Percentiles rank a stretch among this genome's conserved stretches.
These are phyloP conservation scores for Decorospora gaudefroyi DNA, from an alignment of 2,329 filamentous ascomycete genomes.

Conservation along the genomic window DNA sequence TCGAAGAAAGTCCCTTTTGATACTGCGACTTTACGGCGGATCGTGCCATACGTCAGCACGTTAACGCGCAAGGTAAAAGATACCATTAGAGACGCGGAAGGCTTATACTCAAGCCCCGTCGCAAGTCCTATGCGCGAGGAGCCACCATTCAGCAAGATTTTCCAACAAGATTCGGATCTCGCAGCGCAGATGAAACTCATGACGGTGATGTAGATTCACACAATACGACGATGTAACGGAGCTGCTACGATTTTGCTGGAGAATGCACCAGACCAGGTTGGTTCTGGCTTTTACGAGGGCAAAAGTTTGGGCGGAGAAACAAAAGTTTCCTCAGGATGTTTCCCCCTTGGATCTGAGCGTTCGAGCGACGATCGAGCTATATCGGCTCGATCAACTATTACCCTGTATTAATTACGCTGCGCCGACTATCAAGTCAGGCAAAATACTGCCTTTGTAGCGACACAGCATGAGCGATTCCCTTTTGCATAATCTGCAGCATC, in stretches of 20 bases:
- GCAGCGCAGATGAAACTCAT: conserved; percentile 48
- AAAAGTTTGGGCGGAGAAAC: conserved; percentile 27
- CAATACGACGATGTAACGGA: conserved; percentile 27
- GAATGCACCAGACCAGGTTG: conserved; percentile 6
- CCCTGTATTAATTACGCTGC: conserved; percentile 42
- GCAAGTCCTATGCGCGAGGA: conserved; percentile 45
- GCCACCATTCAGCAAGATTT: conserved; percentile 44
- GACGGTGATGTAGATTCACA: conserved; percentile 46
- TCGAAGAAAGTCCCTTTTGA: conserved; percentile 67
- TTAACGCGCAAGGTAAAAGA: conserved; percentile 56
- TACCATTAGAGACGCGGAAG: conserved; percentile 54
- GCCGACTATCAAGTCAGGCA: conserved; percentile 26
- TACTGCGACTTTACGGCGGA: conserved; percentile 65
- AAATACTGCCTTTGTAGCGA: conserved; percentile 44
- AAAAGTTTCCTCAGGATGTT: conserved; percentile 38
- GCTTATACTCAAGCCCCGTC: conserved; percentile 52
- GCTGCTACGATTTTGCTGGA: conserved; percentile 9
- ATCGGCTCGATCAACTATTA: conserved; percentile 25
- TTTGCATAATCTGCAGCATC: conserved; percentile 34
- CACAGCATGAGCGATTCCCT: conserved; percentile 34
- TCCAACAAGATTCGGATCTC: conserved; percentile 42
- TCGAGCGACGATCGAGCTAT: conserved; percentile 30
- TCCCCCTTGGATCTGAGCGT: conserved; percentile 42
- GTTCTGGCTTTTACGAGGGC: conserved; percentile 20
- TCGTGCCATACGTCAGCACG: conserved; percentile 60